Evolutionary conservation across 1,139 yeast species (phyloP).

Genomic region (Lodderomyces oxycetoniae): DNA sequence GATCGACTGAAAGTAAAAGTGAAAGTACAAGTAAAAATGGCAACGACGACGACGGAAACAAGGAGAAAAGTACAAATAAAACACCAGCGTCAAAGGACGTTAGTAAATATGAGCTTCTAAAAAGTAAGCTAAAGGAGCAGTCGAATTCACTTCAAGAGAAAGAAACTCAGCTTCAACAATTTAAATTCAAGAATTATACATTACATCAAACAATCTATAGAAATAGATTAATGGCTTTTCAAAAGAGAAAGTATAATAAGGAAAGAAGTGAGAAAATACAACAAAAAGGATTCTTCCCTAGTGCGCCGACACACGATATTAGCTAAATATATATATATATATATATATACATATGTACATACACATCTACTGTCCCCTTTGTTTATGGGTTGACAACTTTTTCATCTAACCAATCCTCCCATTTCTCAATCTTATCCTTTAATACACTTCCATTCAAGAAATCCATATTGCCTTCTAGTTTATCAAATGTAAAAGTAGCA

Average conservation of each 20-base stretch:
- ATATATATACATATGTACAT: not conserved
- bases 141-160: conserved; percentile 15
- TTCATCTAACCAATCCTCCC: conserved; percentile 81
- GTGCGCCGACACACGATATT: conserved; percentile 39
- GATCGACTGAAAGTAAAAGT: conserved; percentile 9
- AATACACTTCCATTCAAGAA: conserved; percentile 68
- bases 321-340: not conserved
- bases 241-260: conserved; percentile 25
- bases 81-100: conserved; percentile 16
- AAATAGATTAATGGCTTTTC: conserved; percentile 38
- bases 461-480: conserved; percentile 70
- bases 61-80: not conserved
- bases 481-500: conserved; percentile 51
- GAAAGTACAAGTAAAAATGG: conserved; percentile 7
- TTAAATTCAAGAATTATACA: conserved; percentile 42
- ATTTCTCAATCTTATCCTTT: conserved; percentile 47
- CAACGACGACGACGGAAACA: conserved; percentile 16
- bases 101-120: conserved; percentile 13
- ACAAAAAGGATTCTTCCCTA: conserved; percentile 50
- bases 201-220: conserved; percentile 52
- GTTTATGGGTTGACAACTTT: conserved; percentile 49
- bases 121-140: conserved; percentile 20
- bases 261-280: conserved; percentile 38
- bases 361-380: not conserved
- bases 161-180: conserved; percentile 18